These are phyloP conservation scores for Plicaturopsis crispa DNA, from an alignment of 768 basidiomycete species.

Conservation along the genomic window DNA sequence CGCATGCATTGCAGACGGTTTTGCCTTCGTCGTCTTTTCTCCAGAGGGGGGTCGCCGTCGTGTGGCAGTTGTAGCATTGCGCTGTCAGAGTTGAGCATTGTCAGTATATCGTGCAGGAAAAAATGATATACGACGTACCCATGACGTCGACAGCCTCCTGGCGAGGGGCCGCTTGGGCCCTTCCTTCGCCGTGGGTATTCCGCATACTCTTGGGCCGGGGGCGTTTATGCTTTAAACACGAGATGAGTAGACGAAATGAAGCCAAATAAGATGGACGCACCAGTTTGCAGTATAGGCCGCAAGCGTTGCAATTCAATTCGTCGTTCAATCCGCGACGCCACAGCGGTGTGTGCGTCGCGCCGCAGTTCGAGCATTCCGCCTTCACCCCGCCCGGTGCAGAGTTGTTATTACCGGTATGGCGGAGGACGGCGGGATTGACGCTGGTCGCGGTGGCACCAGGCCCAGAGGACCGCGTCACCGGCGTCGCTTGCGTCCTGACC, in stretches of 20 bases:
- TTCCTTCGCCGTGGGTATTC: conserved; percentile 64
- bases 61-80: conserved; percentile 88
- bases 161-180: conserved; percentile 55
- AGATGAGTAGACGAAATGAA: conserved; percentile 7
- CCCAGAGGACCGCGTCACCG: conserved; percentile 47
- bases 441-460: conserved; percentile 62
- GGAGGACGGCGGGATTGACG: conserved; percentile 36
- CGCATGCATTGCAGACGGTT: conserved; percentile 90
- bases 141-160: conserved; percentile 69
- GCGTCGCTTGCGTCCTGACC: conserved; percentile 45
- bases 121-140: conserved; percentile 37
- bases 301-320: conserved; percentile 86
- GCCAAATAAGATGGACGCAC: conserved; percentile 25
- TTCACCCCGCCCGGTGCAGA: conserved; percentile 55
- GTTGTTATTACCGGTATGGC: conserved; percentile 16
- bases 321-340: conserved; percentile 85
- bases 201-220: conserved; percentile 87
- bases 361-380: conserved; percentile 84
- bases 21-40: conserved; percentile 88
- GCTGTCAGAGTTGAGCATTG: conserved; percentile 31
- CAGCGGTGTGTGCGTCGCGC: conserved; percentile 81
- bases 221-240: conserved; percentile 60
- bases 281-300: conserved; percentile 81
- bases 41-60: conserved; percentile 85
- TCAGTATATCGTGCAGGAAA: conserved; percentile 14